Percentiles rank a stretch among this genome's conserved stretches.
Evolutionary conservation across 306 rosid genomes (phyloP).

Genomic region (Vigna mungo): DNA sequence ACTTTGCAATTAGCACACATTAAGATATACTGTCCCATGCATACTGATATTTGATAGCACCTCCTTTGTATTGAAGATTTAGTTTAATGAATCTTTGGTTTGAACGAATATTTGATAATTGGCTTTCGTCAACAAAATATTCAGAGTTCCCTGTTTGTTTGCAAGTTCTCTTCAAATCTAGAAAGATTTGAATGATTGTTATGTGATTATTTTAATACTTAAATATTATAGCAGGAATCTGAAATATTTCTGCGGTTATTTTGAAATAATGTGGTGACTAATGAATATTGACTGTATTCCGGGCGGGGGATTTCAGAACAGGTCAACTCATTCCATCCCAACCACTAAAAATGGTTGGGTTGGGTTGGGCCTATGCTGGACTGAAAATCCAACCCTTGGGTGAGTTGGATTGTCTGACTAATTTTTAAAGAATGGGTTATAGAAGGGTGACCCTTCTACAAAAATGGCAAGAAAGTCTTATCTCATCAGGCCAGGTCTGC

Average conservation of each 20-base stretch:
- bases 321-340: not conserved
- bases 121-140: not conserved
- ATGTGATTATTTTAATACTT: conserved; percentile 24
- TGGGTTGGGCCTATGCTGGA: not conserved
- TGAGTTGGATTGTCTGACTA: not conserved
- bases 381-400: not conserved
- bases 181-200: not conserved
- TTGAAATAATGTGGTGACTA: not conserved
- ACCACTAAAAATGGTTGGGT: not conserved
- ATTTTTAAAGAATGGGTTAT: not conserved
- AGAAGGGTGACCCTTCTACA: not conserved
- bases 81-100: not conserved
- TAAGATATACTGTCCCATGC: not conserved
- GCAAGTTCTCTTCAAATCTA: not conserved
- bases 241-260: not conserved
- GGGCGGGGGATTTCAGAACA: not conserved
- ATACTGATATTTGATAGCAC: conserved; percentile 17
- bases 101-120: not conserved
- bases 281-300: not conserved
- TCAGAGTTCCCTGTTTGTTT: not conserved
- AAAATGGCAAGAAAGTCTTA: not conserved
- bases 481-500: not conserved
- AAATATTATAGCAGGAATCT: not conserved
- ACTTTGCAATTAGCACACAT: not conserved
- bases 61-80: conserved; percentile 3